phyloP scores from a whole-genome alignment of 108 stramenopile genomes.

The Discostella pseudostelligera region DNA sequence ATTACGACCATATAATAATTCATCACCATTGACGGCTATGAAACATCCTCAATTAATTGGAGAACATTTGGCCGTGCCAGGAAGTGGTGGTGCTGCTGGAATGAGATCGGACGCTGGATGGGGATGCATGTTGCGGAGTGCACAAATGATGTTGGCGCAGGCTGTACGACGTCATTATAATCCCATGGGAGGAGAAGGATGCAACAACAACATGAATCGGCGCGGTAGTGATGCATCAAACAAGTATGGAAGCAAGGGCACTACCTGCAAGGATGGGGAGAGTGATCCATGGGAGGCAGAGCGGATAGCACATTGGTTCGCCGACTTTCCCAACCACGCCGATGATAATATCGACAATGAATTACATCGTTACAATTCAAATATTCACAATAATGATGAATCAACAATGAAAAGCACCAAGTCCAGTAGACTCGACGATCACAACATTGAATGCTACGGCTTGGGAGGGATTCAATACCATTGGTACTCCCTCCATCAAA shows the following conservation, averaged over 20 bases:
- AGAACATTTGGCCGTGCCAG: neutral
- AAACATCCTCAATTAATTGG: neutral
- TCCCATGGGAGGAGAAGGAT: neutral
- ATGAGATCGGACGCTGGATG: constrained; percentile 93
- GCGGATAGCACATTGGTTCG: constrained; percentile 70
- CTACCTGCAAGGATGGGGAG: neutral
- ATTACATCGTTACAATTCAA: neutral
- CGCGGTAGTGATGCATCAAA: neutral
- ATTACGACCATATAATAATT: constrained; percentile 6
- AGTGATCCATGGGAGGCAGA: constrained; percentile 24
- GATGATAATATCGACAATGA: neutral
- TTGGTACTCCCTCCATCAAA: constrained; percentile 82
- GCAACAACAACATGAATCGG: too few species aligned
- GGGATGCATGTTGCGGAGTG: constrained; percentile 98
- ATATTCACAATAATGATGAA: neutral
- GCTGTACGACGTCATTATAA: constrained; percentile 75
- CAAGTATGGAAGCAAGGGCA: neutral
- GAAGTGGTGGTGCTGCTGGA: constrained; percentile 19
- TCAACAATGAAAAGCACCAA: neutral
- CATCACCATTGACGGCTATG: neutral
- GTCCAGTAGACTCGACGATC: neutral
- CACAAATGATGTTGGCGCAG: constrained; percentile 95
- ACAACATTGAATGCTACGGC: neutral
- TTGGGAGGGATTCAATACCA: constrained; percentile 19
- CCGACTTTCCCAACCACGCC: constrained; percentile 65